Evolutionary conservation across 2,329 filamentous ascomycete species (phyloP), one percentile per base, ranked within the genome.

Genomic region (Botryotinia calthae): DNA sequence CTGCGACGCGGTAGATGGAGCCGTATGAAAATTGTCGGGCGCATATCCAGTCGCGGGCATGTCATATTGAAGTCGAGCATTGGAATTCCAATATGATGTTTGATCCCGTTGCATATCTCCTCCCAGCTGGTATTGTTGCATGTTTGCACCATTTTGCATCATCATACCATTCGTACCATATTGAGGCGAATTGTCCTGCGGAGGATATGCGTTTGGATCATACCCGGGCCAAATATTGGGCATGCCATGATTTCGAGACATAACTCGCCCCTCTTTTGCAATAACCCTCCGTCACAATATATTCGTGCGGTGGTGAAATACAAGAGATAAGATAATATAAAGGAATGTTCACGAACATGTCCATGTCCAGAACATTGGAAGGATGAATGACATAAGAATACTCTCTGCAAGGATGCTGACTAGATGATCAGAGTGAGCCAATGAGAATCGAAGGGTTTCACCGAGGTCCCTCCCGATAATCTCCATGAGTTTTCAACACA

Each of bases 231-330:
- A 72, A 22, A 37, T 68, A 31, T 68, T 72, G 51, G 70, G 70
- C 44, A 72, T 51, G 51, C 63, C 70, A 72, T 72, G 70, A 31
- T 72, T 54, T 68, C 54, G 70, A 68, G 70, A 72, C 70, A 72
- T 72, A 61, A 12, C 46, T 59, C 67, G 63, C 42, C 69, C 34
- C 46, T 72, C 62, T 72, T 42, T 40, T 51, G n/a, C 59, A 40
- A 40, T 34, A n/a, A 25, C 20, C 51, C 61, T 68, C 70, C 40
- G 31, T 62, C 34, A 31, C 31, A 51, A 48, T 46, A n/a, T 61
- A 61, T 34, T 54, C 14, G 48, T 18, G 28, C 10, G 48, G 31
- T n/a, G 22, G 54, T 37, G 37, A 51, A 12, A 20, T 16, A 34
- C 34, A 34, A 46, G 12, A 67, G 51, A 56, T 59, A 61, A n/a